These are phyloP conservation scores for Phalaenopsis aphrodite DNA, from an alignment of 106 monocot genomes.

Conservation along the genomic window DNA sequence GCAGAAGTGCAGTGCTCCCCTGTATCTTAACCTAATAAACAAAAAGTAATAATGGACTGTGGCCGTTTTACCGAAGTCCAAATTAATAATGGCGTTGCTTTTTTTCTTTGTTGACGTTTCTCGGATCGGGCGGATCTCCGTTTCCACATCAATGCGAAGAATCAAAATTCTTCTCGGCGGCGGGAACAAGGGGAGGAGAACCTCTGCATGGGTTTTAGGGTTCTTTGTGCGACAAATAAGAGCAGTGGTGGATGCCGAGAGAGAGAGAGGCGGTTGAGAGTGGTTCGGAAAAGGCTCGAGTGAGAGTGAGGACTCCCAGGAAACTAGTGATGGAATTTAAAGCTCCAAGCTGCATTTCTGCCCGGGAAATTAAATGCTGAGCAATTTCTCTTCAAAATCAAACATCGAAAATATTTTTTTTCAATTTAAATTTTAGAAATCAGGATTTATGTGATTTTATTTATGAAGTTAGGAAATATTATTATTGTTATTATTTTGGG, in stretches of 20 bases:
- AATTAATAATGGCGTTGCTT: background rate
- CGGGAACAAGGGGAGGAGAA: background rate
- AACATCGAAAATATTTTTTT: too few relatives aligned
- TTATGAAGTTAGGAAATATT: too few relatives aligned
- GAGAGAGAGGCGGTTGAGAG: background rate
- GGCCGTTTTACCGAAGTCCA: slow-evolving; percentile 3
- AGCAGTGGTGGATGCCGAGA: background rate
- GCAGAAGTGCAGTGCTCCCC: background rate
- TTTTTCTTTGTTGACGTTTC: background rate
- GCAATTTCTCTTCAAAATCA: background rate
- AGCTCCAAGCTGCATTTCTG: background rate
- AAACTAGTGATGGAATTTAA: slow-evolving; percentile 8
- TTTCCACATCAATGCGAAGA: background rate
- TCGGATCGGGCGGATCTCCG: background rate
- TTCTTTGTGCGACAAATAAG: background rate
- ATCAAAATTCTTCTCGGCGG: background rate
- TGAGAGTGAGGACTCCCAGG: background rate
- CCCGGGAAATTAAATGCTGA: slow-evolving; percentile 3
- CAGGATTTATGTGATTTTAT: too few relatives aligned
- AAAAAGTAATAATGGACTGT: background rate
- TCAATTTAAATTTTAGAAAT: too few relatives aligned
- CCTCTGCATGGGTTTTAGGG: background rate
- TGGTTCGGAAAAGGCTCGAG: background rate
- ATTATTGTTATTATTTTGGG: too few relatives aligned
- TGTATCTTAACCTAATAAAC: background rate